phyloP scores from a whole-genome alignment of 441 rosid species.

The Manihot esculenta region DNA sequence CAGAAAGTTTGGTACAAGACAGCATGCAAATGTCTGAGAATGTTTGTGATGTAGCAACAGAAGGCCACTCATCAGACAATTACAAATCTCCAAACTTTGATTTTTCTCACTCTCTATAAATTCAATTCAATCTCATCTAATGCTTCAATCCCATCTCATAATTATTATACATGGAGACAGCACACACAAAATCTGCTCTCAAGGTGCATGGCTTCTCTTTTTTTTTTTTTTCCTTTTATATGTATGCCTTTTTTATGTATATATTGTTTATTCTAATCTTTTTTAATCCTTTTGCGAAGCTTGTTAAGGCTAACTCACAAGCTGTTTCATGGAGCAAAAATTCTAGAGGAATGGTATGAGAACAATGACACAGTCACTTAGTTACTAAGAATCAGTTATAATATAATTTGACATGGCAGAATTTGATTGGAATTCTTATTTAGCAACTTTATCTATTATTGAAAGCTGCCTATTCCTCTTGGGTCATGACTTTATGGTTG shows the following conservation, averaged over 20 bases:
- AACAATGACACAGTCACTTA: too few species aligned
- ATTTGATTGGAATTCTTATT: neutral
- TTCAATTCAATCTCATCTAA: conserved; percentile 8
- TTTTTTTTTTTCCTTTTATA: too few species aligned
- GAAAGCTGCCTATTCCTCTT: neutral
- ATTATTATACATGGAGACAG: conserved; percentile 48
- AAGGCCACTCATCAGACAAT: conserved; percentile 38
- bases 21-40: conserved; percentile 25
- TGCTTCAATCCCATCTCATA: neutral
- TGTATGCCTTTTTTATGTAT: too few species aligned
- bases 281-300: too few species aligned
- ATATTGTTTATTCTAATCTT: too few species aligned
- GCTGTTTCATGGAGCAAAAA: too few species aligned
- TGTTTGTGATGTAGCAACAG: conserved; percentile 72
- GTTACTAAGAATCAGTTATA: neutral
- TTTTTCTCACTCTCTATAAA: conserved; percentile 25
- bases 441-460: neutral
- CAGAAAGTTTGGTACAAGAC: conserved; percentile 86
- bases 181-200: conserved; percentile 53
- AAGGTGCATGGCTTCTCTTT: too few species aligned
- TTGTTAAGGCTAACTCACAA: too few species aligned
- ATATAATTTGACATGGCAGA: neutral
- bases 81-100: conserved; percentile 72
- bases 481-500: neutral
- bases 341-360: too few species aligned